phyloP scores from a whole-genome alignment of 768 basidiomycete species.

The Lyophyllum shimeji region DNA sequence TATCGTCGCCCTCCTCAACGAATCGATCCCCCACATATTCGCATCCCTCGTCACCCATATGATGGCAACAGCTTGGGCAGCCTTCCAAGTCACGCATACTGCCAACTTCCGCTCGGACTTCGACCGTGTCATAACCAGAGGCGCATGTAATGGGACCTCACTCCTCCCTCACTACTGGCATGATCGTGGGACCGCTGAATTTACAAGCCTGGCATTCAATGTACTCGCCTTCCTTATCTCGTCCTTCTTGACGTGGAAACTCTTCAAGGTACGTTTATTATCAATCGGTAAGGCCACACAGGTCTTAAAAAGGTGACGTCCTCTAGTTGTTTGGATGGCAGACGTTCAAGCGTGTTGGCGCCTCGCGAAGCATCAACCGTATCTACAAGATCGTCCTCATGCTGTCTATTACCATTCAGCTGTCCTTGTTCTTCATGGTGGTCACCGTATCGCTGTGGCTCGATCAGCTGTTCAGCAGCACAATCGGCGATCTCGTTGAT shows the following conservation, averaged over 20 bases:
- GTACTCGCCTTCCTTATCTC: slow-evolving; percentile 58
- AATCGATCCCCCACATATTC: slow-evolving; percentile 80
- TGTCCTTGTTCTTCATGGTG: slow-evolving; percentile 78
- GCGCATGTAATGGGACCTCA: slow-evolving; percentile 56
- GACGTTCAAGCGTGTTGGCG: slow-evolving; percentile 85
- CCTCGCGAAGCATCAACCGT: slow-evolving; percentile 69
- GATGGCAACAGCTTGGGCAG: slow-evolving; percentile 72
- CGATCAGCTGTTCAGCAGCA: slow-evolving; percentile 70
- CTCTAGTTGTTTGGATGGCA: slow-evolving; percentile 77
- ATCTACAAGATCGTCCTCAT: slow-evolving; percentile 72
- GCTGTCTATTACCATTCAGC: slow-evolving; percentile 70
- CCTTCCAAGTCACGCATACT: slow-evolving; percentile 64
- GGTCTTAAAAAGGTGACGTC: not conserved
- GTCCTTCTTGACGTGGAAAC: slow-evolving; percentile 65
- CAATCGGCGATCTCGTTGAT: slow-evolving; percentile 52
- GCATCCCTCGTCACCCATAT: slow-evolving; percentile 75
- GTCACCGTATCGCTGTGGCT: slow-evolving; percentile 73
- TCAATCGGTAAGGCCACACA: not conserved
- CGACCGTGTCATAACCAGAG: slow-evolving; percentile 54
- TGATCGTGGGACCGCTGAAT: slow-evolving; percentile 57
- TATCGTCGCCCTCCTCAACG: slow-evolving; percentile 66
- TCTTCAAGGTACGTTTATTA: slow-evolving; percentile 57
- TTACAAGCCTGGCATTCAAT: slow-evolving; percentile 64
- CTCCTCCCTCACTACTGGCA: slow-evolving; percentile 69
- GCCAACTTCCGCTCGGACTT: slow-evolving; percentile 57